Conservation (phyloP, 2,329 filamentous ascomycete genomes). For the Drechslera avenae region DNA sequence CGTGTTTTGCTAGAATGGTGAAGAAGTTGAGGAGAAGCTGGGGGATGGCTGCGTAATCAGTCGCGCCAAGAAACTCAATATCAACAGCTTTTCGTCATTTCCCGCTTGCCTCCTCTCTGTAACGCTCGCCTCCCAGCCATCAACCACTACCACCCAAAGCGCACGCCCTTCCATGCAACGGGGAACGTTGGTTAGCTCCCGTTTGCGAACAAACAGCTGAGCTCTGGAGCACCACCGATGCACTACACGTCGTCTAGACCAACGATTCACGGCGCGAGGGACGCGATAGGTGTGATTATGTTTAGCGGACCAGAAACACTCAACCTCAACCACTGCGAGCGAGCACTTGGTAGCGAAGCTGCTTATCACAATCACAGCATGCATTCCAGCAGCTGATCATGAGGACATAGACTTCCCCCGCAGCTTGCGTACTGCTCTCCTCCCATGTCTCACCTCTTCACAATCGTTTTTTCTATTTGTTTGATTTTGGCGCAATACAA, state of each 20-base stretch:
- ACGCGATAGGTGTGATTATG: not conserved
- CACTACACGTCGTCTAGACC: not conserved
- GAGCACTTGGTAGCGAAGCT: not conserved
- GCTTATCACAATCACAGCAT: slow-evolving; percentile 1
- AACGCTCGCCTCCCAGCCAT: too few relatives aligned
- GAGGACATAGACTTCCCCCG: not conserved
- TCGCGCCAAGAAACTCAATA: too few relatives aligned
- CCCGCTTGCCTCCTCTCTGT: too few relatives aligned
- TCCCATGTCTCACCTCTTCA: not conserved
- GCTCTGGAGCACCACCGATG: too few relatives aligned
- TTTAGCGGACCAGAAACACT: slow-evolving; percentile 10
- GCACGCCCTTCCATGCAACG: too few relatives aligned
- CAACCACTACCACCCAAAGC: too few relatives aligned
- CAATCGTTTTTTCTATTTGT: not conserved
- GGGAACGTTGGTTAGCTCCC: too few relatives aligned
- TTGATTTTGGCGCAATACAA: not conserved
- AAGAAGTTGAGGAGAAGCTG: too few relatives aligned
- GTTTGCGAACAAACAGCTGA: too few relatives aligned
- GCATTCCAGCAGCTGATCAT: not conserved
- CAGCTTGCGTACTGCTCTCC: not conserved
- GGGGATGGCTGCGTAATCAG: too few relatives aligned
- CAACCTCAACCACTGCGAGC: slow-evolving; percentile 5
- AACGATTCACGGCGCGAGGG: not conserved
- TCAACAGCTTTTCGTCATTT: too few relatives aligned
- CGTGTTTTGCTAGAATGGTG: too few relatives aligned